These are phyloP conservation scores for Sclerospora graminicola DNA, from an alignment of 352 stramenopile species.

Conservation along the genomic window DNA sequence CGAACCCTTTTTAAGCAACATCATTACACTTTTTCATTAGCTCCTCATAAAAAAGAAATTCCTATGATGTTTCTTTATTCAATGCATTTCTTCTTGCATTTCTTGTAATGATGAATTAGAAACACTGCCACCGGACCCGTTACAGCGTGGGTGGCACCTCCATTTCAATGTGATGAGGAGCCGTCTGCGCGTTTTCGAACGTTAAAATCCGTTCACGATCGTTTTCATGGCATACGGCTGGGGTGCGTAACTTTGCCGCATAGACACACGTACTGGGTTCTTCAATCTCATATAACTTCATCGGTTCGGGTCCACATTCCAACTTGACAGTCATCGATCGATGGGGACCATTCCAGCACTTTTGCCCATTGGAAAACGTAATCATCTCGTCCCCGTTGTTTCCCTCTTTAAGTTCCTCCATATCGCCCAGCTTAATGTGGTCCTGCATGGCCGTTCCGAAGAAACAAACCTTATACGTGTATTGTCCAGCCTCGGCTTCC, in stretches of 20 bases:
- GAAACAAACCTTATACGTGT: constrained; percentile 83
- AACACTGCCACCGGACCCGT: too few species aligned
- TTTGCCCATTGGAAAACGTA: constrained; percentile 55
- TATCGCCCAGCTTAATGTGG: constrained; percentile 56
- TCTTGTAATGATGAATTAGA: too few species aligned
- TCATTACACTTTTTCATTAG: too few species aligned
- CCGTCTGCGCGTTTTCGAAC: constrained; percentile 13
- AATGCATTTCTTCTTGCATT: too few species aligned
- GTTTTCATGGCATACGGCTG: constrained; percentile 46
- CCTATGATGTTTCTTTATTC: too few species aligned
- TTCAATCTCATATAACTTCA: constrained; percentile 59
- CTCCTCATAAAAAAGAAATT: too few species aligned
- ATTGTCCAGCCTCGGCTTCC: constrained; percentile 51
- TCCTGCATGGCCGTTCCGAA: constrained; percentile 82
- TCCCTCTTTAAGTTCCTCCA: constrained; percentile 26
- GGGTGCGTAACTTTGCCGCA: constrained; percentile 65
- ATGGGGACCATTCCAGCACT: constrained; percentile 84
- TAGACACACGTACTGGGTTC: constrained; percentile 86
- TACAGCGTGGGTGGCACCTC: constrained; percentile 45
- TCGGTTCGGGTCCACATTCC: constrained; percentile 52
- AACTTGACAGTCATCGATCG: constrained; percentile 69
- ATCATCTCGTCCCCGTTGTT: constrained; percentile 9
- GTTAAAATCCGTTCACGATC: constrained; percentile 30
- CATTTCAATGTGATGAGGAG: constrained; percentile 54
- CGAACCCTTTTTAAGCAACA: too few species aligned